Conservation (phyloP, 768 basidiomycete species). For the Pleurotus giganteus region DNA sequence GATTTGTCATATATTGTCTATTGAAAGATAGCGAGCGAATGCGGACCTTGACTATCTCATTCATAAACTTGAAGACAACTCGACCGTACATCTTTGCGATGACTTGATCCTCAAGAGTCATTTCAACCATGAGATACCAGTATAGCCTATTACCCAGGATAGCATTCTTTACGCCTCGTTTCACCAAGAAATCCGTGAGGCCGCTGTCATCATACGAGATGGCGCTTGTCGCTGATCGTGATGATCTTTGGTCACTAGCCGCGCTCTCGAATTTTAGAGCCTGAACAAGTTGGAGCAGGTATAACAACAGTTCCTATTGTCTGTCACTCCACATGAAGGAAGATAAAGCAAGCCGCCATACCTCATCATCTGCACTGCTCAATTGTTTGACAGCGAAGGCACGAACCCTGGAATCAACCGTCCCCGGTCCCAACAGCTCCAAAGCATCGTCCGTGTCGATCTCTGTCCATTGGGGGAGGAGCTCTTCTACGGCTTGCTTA, state of each 20-base stretch:
- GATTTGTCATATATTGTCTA: background rate
- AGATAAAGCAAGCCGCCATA: constrained; percentile 30
- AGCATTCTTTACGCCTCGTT: constrained; percentile 77
- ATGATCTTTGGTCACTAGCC: constrained; percentile 72
- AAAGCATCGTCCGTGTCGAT: constrained; percentile 96
- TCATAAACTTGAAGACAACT: constrained; percentile 89
- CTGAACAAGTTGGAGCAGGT: constrained; percentile 94
- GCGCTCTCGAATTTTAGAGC: constrained; percentile 94
- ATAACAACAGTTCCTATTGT: constrained; percentile 82
- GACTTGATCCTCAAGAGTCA: constrained; percentile 80
- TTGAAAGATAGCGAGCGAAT: background rate
- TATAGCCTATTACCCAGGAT: constrained; percentile 90
- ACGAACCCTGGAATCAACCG: constrained; percentile 87
- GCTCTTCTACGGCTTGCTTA: constrained; percentile 95
- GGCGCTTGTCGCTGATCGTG: constrained; percentile 69
- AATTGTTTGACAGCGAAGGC: constrained; percentile 94
- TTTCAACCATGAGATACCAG: constrained; percentile 98
- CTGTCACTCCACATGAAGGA: constrained; percentile 4
- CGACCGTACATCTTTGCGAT: constrained; percentile 93
- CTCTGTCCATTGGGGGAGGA: constrained; percentile 95
- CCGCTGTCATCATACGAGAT: constrained; percentile 91
- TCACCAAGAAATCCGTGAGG: constrained; percentile 88
- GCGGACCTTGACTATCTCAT: constrained; percentile 79
- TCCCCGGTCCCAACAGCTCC: constrained; percentile 88
- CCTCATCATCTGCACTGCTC: constrained; percentile 91